Evolutionary conservation across 1,139 yeast species (phyloP).

Genomic region (Saccharomyces pastorianus): DNA sequence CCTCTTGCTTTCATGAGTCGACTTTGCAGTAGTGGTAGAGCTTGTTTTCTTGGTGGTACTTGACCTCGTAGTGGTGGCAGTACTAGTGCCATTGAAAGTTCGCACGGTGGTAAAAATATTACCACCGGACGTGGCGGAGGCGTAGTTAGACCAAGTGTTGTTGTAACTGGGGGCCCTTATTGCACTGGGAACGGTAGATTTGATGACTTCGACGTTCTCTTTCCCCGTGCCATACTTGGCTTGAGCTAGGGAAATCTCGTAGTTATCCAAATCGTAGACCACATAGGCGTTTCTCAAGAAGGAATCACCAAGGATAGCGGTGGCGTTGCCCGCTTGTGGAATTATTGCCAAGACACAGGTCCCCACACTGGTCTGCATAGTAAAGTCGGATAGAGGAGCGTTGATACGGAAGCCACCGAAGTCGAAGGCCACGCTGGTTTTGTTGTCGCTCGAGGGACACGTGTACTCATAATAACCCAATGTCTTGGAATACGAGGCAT

Average conservation of each 20-base stretch:
- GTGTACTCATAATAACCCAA: slow-evolving; percentile 33
- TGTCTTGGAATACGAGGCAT: slow-evolving; percentile 33
- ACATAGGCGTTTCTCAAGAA: slow-evolving; percentile 67
- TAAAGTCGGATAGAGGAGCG: slow-evolving; percentile 42
- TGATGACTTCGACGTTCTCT: slow-evolving; percentile 3
- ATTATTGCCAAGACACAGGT: slow-evolving; percentile 34
- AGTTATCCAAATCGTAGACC: slow-evolving; percentile 66
- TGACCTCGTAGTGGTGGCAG: neutral
- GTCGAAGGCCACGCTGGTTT: slow-evolving; percentile 34
- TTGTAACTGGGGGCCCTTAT: slow-evolving; percentile 5
- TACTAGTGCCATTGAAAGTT: neutral
- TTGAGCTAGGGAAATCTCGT: slow-evolving; percentile 61
- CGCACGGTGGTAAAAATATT: neutral
- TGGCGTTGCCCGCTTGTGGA: slow-evolving; percentile 24
- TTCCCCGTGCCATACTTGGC: slow-evolving; percentile 30
- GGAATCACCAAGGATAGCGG: slow-evolving; percentile 57
- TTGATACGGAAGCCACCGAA: slow-evolving; percentile 47
- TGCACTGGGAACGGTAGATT: slow-evolving; percentile 3
- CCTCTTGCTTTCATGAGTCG: neutral
- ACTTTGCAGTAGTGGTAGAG: neutral
- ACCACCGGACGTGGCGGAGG: neutral
- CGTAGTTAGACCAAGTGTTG: neutral
- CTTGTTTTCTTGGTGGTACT: neutral
- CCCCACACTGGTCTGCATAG: slow-evolving; percentile 14
- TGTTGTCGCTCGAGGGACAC: slow-evolving; percentile 27